Conservation (phyloP, 2,329 filamentous ascomycete genomes). For the Aspergillus novoparasiticus region DNA sequence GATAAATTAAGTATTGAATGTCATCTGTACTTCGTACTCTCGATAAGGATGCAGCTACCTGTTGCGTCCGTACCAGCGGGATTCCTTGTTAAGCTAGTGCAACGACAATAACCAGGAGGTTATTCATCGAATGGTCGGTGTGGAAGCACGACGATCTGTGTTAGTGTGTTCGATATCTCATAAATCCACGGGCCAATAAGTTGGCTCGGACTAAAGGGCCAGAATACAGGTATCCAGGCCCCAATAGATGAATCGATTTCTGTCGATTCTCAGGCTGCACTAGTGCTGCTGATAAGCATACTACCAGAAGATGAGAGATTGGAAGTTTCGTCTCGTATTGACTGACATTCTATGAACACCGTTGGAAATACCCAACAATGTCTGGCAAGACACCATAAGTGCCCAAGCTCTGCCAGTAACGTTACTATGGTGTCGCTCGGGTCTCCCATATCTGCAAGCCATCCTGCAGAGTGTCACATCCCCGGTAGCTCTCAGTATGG, state of each 20-base stretch:
- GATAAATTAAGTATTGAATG: conserved; percentile 15
- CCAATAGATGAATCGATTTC: conserved; percentile 16
- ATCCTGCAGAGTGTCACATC: conserved; percentile 4
- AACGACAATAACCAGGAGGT: conserved; percentile 2
- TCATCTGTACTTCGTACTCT: not conserved
- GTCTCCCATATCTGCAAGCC: conserved; percentile 1
- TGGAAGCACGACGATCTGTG: conserved; percentile 13
- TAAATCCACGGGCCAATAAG: conserved; percentile 10
- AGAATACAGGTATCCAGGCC: conserved; percentile 5
- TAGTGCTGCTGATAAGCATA: not conserved
- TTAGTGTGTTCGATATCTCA: conserved; percentile 14
- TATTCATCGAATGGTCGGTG: conserved; percentile 22
- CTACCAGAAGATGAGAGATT: not conserved
- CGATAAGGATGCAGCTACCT: not conserved
- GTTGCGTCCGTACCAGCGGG: not conserved
- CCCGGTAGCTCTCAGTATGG: not conserved
- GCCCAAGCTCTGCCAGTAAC: not conserved
- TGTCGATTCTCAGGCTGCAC: conserved; percentile 7
- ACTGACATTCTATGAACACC: not conserved
- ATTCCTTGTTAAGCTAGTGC: not conserved
- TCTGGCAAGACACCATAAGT: not conserved
- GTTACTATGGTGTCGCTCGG: not conserved
- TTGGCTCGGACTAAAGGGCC: not conserved
- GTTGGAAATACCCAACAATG: not conserved
- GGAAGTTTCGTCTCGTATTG: not conserved